Evolutionary conservation across 2,329 filamentous ascomycete species (phyloP), one percentile per base, ranked within the genome.

Genomic region (Dothideomycetes sp.): DNA sequence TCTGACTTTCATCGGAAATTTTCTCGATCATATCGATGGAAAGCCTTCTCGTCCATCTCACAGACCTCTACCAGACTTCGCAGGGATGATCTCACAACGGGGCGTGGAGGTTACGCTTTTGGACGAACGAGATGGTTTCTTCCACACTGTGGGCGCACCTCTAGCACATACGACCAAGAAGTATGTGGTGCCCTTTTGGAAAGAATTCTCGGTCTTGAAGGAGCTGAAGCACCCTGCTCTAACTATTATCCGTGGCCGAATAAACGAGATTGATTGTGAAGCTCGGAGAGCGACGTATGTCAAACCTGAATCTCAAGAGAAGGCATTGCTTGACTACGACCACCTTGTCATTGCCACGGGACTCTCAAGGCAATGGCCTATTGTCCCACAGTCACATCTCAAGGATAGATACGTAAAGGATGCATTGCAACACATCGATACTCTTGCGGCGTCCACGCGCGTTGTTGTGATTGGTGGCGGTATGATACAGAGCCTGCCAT

Each of bases 51-150:
- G 77, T 11, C 63, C 65, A 37, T 54, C 41, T 15, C 48, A 34
- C 10, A 15, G 24, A 32, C 43, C 43, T 34, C 50, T 44, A 37
- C 51, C 43, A 36, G 51, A 42, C 5, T 45, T 48, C 34, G 46
- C 44, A 60, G 53, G 55, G 55, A 35, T 55, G 51, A 61, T 70
- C 52, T 49, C 68, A 33, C 66, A 64, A 17, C 64, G 80, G 33
- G 68, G 74, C 1, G 59, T 84, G 11, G 72, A 85, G 29, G 77
- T 88, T 37, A 86, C 80, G 16, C 70, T 88, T 16, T 76, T 84
- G 17, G 82, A 88, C 51, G 81, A 87, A 58, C 68, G 81, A n/a
- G 83, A 88, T 64, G 84, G 84, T n/a, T 87, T 77, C 57, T 87
- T 82, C 58, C 84, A 89, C 57, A 59, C 84, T 18, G 86, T 89